Evolutionary conservation across 768 basidiomycete species (phyloP).

Genomic region (Naganishia vaughanmartiniae): DNA sequence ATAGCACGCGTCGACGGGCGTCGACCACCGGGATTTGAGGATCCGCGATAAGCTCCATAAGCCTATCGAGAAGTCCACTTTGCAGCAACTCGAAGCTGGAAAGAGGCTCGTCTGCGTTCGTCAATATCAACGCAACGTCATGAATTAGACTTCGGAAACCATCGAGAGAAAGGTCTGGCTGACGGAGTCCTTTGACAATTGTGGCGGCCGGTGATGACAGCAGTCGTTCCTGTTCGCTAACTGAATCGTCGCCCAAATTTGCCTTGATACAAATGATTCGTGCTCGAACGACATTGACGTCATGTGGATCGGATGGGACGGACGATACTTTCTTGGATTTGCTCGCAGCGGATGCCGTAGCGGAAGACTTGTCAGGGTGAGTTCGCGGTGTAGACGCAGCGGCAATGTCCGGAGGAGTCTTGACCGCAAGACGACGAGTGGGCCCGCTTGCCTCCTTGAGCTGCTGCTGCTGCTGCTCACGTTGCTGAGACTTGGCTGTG

Average conservation of each 20-base stretch:
- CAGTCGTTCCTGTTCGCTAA: slow-evolving; percentile 27
- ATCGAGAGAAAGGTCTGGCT: slow-evolving; percentile 44
- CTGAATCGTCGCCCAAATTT: slow-evolving; percentile 51
- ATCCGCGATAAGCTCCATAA: slow-evolving; percentile 73
- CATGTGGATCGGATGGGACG: slow-evolving; percentile 65
- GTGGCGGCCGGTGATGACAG: background rate
- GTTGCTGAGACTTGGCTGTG: slow-evolving; percentile 35
- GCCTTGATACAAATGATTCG: slow-evolving; percentile 83
- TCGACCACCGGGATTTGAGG: slow-evolving; percentile 54
- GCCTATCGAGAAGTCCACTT: slow-evolving; percentile 83
- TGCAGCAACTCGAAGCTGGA: slow-evolving; percentile 95
- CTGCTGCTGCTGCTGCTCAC: slow-evolving; percentile 39
- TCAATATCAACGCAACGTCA: slow-evolving; percentile 77
- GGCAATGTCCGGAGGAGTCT: background rate
- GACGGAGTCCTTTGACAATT: background rate
- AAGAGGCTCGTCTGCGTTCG: slow-evolving; percentile 61
- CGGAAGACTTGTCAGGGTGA: background rate
- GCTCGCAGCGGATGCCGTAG: background rate
- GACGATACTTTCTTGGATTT: slow-evolving; percentile 22
- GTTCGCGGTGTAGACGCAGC: slow-evolving; percentile 23
- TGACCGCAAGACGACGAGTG: background rate
- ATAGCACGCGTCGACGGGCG: slow-evolving; percentile 72
- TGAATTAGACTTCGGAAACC: slow-evolving; percentile 62
- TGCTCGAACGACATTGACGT: slow-evolving; percentile 87
- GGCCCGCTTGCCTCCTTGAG: slow-evolving; percentile 28